Conservation (phyloP, 345 rosid genomes). For the Gossypium longicalyx region DNA sequence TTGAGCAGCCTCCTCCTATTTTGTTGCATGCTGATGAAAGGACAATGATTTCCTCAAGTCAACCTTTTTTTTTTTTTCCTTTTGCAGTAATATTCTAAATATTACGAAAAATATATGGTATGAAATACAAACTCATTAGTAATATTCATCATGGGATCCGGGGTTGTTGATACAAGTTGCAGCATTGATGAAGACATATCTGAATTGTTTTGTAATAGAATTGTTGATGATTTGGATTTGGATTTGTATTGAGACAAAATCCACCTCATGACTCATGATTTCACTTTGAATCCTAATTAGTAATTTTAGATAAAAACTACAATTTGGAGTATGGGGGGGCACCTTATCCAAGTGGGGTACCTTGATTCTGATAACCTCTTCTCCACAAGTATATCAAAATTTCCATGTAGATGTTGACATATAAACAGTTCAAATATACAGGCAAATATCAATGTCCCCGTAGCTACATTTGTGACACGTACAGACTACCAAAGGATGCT, state of each 20-base stretch:
- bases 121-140: no score
- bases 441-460: not conserved
- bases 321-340: not conserved
- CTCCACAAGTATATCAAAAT: constrained; percentile 7
- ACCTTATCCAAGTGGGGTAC: constrained; percentile 17
- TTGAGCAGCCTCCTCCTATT: no score
- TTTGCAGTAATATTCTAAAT: not conserved
- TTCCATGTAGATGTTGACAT: constrained; percentile 22
- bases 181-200: not conserved
- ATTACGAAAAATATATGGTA: no score
- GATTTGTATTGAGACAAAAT: constrained; percentile 7
- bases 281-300: constrained; percentile 16
- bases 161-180: not conserved
- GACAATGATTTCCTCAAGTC: not conserved
- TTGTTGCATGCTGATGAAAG: no score
- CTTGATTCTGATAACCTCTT: constrained; percentile 7
- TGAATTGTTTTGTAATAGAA: constrained; percentile 6
- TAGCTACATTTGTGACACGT: constrained; percentile 2
- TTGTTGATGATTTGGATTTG: constrained; percentile 18
- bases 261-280: constrained; percentile 21
- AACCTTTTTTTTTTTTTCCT: not conserved
- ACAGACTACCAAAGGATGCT: not conserved
- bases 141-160: not conserved
- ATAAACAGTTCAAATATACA: constrained; percentile 9
- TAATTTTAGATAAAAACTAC: constrained; percentile 13